Evolutionary conservation across 352 stramenopile genomes (phyloP).

Genomic region (Hyphochytrium catenoides): DNA sequence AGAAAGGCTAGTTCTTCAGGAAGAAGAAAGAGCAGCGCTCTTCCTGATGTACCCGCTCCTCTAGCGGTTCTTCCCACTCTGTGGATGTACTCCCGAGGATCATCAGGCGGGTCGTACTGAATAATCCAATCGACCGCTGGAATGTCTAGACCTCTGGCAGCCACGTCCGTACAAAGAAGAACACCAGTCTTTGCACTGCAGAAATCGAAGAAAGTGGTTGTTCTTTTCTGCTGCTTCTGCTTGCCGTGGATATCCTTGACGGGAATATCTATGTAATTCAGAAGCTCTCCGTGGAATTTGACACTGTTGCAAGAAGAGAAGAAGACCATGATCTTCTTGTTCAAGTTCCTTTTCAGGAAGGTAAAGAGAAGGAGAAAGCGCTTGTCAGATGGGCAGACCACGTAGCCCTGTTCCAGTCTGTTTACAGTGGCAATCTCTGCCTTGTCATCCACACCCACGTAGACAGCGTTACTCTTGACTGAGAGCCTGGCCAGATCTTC

Average conservation of each 20-base stretch:
- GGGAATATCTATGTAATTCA: constrained; percentile 98
- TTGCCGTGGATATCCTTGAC: constrained; percentile 97
- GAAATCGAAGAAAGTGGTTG: constrained; percentile 97
- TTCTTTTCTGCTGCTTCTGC: constrained; percentile 98
- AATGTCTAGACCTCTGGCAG: constrained; percentile 89
- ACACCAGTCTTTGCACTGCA: constrained; percentile 89
- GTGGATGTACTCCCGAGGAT: constrained; percentile 97
- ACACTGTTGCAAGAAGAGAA: constrained; percentile 78
- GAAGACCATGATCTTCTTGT: constrained; percentile 97
- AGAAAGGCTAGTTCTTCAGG: constrained; percentile 94
- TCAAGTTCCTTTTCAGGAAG: constrained; percentile 97
- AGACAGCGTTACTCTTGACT: constrained; percentile 87
- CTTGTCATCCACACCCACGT: constrained; percentile 83
- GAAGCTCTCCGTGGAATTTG: constrained; percentile 95
- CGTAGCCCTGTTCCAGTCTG: constrained; percentile 91
- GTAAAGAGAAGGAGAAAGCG: constrained; percentile 96
- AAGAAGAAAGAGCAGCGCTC: constrained; percentile 90
- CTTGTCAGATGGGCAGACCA: constrained; percentile 89
- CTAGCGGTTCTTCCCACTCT: constrained; percentile 56
- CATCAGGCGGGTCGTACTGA: constrained; percentile 94
- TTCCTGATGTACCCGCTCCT: constrained; percentile 62
- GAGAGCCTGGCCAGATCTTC: constrained; percentile 77
- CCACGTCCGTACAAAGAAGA: constrained; percentile 94
- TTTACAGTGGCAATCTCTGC: constrained; percentile 61
- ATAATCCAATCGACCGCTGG: constrained; percentile 97